Evolutionary conservation across 495 filamentous ascomycete genomes (phyloP).

Genomic region (Hypoxylon trugodes): DNA sequence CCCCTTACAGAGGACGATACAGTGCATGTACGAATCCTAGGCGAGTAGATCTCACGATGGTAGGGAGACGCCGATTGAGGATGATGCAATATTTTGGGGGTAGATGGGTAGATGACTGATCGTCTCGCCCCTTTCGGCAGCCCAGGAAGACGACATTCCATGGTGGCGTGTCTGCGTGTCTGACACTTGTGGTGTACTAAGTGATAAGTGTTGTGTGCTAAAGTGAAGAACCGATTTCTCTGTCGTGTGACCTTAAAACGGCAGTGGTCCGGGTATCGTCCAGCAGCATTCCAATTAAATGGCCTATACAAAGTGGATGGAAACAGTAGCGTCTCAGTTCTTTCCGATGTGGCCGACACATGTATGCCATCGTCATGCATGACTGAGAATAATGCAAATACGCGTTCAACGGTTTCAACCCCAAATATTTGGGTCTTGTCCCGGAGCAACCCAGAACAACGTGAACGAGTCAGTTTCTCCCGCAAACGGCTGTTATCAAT

Average conservation of each 20-base stretch:
- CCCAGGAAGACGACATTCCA: constrained; percentile 42
- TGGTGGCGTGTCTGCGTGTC: constrained; percentile 2
- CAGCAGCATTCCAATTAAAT: constrained; percentile 31
- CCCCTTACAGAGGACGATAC: constrained; percentile 12
- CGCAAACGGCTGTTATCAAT: not conserved
- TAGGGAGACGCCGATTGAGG: constrained; percentile 12
- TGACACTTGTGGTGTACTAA: not conserved
- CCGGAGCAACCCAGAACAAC: constrained; percentile 26
- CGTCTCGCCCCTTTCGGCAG: constrained; percentile 43
- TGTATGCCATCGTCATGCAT: constrained; percentile 33
- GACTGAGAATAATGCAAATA: constrained; percentile 32
- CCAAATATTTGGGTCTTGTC: constrained; percentile 31
- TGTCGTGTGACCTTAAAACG: constrained; percentile 40
- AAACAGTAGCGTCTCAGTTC: constrained; percentile 30
- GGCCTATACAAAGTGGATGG: constrained; percentile 22
- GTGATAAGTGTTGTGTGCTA: constrained; percentile 18
- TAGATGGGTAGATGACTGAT: constrained; percentile 41
- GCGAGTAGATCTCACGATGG: constrained; percentile 34
- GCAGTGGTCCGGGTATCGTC: constrained; percentile 22
- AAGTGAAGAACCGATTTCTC: constrained; percentile 22
- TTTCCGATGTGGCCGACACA: constrained; percentile 30
- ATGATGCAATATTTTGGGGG: constrained; percentile 45
- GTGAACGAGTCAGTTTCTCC: constrained; percentile 21
- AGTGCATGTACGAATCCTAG: constrained; percentile 5
- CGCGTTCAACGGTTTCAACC: constrained; percentile 37